Base-by-base conservation (phyloP, 2,329 filamentous ascomycete species). In the Ophiocordyceps robertsii region DNA sequence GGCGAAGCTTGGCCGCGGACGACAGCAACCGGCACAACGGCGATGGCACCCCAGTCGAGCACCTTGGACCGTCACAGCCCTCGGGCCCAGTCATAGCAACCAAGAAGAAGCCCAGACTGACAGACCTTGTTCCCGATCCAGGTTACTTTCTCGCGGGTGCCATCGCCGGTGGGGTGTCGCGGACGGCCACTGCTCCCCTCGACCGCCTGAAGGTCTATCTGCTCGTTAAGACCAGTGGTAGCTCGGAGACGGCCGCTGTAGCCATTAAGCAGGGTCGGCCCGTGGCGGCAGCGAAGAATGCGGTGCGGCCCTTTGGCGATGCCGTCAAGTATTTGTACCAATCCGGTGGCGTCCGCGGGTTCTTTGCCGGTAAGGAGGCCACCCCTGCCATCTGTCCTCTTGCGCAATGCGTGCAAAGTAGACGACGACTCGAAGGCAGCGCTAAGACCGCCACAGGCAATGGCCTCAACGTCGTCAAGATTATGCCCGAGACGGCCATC, bases 81-180 rank as follows among this genome's bases (percentile, higher is more conserved):
- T 56, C 58, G 50, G 56, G 57, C 57, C 55, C 56, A 56, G 51
- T 54, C 47, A 56, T 51, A 51, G 53, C 51, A 51, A 50, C 50
- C 41, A 57, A 56, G 49, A 64, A 59, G 62, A 69, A 69, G 61
- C 62, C 59, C 59, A 68, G 62, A 69, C 75, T 81, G 69, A 80
- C 75, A 62, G 68, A 71, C 61, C 73, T 82, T 71, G 70, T 87
- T 63, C 85, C 84, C 63, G 77, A 87, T 78, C 74, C 83, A 94
- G 92, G 92, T 75, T 98, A 96, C 68, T 98, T 96, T 66, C 66
- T 94, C 67, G 92, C 92, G 62, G 92, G 92, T 71, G 92, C 88
- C 63, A 72, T 94, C 60, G 88, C 90, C 61, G 92, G 92, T 61
- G 90, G 88, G 61, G 82, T 95, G 55, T 96, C 90, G 59, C 82